These are phyloP conservation scores for Lactarius akahatsu DNA, from an alignment of 768 basidiomycete species.

Conservation along the genomic window DNA sequence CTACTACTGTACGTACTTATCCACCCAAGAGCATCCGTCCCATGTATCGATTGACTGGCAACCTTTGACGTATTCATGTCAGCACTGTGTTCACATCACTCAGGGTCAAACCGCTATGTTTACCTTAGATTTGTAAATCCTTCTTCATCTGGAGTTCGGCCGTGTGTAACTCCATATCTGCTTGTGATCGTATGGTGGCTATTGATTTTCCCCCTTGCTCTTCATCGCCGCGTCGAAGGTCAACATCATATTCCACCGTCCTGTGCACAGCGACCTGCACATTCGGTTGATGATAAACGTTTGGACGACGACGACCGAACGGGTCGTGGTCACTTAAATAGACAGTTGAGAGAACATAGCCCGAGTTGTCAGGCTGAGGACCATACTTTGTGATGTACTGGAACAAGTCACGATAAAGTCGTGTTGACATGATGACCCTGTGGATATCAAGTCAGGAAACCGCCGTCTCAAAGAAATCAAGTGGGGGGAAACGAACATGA, in stretches of 20 bases:
- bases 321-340: constrained; percentile 25
- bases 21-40: neutral
- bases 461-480: neutral
- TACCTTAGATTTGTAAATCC: constrained; percentile 27
- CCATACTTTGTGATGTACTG: constrained; percentile 28
- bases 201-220: constrained; percentile 10
- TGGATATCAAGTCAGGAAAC: constrained; percentile 5
- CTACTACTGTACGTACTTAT: constrained; percentile 2
- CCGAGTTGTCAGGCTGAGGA: constrained; percentile 7
- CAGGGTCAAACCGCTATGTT: neutral
- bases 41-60: neutral
- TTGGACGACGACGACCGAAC: constrained; percentile 24
- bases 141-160: constrained; percentile 25
- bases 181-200: constrained; percentile 15
- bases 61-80: neutral
- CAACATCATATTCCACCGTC: constrained; percentile 24
- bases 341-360: constrained; percentile 19
- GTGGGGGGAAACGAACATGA: constrained; percentile 16
- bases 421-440: constrained; percentile 27
- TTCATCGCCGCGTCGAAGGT: constrained; percentile 18
- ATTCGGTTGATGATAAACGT: constrained; percentile 13
- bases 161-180: constrained; percentile 14
- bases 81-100: neutral
- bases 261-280: constrained; percentile 25
- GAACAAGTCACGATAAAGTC: constrained; percentile 27